Evolutionary conservation across 257 asterid species (phyloP), one percentile per base, ranked within the genome.

Genomic region (Primulina huaijiensis): DNA sequence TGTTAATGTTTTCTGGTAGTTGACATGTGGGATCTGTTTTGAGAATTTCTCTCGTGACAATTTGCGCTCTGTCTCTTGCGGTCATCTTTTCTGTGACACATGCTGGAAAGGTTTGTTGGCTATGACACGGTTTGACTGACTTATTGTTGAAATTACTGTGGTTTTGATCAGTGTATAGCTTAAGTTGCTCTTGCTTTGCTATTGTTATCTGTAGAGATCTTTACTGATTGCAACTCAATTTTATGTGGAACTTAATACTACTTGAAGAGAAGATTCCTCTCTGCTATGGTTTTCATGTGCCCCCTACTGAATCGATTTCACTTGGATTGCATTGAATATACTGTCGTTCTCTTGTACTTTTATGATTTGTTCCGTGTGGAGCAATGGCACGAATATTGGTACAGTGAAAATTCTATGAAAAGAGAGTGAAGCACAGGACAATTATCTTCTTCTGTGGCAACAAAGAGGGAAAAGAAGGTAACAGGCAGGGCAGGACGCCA

Each of bases 11-110:
- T 75, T 73, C 76, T 33, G 60, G 79, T 80, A 92, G 97, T 80
- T 88, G 70, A 75, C 79, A 30, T 92, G 97, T 61, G 91, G 92
- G 66, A 93, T 93, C 81, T 93, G 99, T 76, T 93, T 90, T 43
- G 99, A 93, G 63, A 73, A 67, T 74, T 84, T 65, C 78, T 14
- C 81, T 11, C 30, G 29, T 62, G 74, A 80, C 62, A 69, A 40
- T 68, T 80, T 93, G 52, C 80, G 73, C 14, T 74, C 91, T 23
- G 87, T 77, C 55, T 84, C 87, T 6, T 93, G 99, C 64, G 82
- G 85, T 70, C 99, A 93, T 83, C 91, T 83, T 67, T 93, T 83
- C 75, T 93, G 97, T 71, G 85, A 70, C 40, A 75, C 82, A 29
- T 93, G 99, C 82, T 93, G 97, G 99, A 80, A 74, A 86, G 92